phyloP scores from a whole-genome alignment of 805 yeast genomes.

The Wickerhamia fluorescens region DNA sequence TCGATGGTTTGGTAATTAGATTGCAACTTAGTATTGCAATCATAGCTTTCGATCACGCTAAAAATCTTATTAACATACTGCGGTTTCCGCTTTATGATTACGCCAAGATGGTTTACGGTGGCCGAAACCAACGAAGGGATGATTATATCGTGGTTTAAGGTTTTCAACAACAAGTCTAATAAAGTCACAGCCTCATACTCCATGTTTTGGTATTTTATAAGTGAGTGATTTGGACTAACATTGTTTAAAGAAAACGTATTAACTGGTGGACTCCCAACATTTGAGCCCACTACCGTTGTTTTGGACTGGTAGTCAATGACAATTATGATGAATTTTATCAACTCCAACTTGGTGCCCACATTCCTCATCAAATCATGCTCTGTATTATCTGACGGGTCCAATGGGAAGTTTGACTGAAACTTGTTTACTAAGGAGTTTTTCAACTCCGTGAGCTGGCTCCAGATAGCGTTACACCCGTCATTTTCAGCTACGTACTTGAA shows the following conservation, averaged over 20 bases:
- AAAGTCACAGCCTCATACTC: slow-evolving; percentile 65
- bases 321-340: slow-evolving; percentile 58
- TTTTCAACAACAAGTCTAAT: slow-evolving; percentile 56
- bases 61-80: slow-evolving; percentile 52
- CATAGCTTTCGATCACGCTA: slow-evolving; percentile 53
- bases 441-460: slow-evolving; percentile 51
- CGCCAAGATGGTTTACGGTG: slow-evolving; percentile 54
- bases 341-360: slow-evolving; percentile 55
- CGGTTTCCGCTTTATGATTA: slow-evolving; percentile 61
- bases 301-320: slow-evolving; percentile 40
- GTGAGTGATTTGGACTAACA: slow-evolving; percentile 55
- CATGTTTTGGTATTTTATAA: slow-evolving; percentile 46
- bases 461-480: slow-evolving; percentile 39
- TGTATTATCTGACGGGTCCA: slow-evolving; percentile 37
- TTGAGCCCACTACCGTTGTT: slow-evolving; percentile 20
- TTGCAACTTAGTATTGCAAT: slow-evolving; percentile 47
- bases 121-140: slow-evolving; percentile 57
- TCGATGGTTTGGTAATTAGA: slow-evolving; percentile 40
- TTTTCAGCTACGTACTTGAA: slow-evolving; percentile 41
- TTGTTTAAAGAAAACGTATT: slow-evolving; percentile 41
- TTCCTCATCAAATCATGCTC: slow-evolving; percentile 47
- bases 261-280: slow-evolving; percentile 3
- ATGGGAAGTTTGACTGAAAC: slow-evolving; percentile 54
- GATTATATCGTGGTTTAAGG: slow-evolving; percentile 48
- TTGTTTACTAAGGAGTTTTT: slow-evolving; percentile 53